These are phyloP conservation scores for Piloderma croceum DNA, from an alignment of 768 basidiomycete genomes.

Conservation along the genomic window DNA sequence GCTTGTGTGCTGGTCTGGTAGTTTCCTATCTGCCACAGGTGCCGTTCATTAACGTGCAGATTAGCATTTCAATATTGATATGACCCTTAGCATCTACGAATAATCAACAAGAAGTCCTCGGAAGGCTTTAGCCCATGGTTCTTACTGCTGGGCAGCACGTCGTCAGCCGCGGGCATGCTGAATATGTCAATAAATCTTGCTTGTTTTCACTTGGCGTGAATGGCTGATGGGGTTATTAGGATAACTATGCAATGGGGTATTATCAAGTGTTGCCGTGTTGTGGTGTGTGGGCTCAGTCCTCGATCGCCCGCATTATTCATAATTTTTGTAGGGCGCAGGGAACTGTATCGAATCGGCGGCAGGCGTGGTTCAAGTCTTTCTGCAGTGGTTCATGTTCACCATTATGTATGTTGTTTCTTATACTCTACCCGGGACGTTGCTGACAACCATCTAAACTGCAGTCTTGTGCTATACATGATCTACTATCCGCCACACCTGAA, in stretches of 20 bases:
- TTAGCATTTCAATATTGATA: neutral
- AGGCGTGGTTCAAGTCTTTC: slow-evolving; percentile 73
- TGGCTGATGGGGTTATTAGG: slow-evolving; percentile 43
- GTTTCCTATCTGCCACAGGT: slow-evolving; percentile 85
- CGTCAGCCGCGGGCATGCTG: slow-evolving; percentile 74
- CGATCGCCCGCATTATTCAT: slow-evolving; percentile 2
- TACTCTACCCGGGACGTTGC: neutral
- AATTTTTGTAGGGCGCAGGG: slow-evolving; percentile 54
- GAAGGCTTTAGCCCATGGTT: slow-evolving; percentile 93
- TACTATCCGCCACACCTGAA: slow-evolving; percentile 89
- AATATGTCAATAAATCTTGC: too few species aligned
- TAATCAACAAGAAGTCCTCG: slow-evolving; percentile 70
- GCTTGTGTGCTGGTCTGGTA: slow-evolving; percentile 67
- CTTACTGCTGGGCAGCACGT: slow-evolving; percentile 81
- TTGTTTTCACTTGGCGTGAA: slow-evolving; percentile 3
- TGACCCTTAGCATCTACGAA: slow-evolving; percentile 60
- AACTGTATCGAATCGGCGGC: slow-evolving; percentile 75
- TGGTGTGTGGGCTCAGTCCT: slow-evolving; percentile 54
- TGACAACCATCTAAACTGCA: slow-evolving; percentile 24
- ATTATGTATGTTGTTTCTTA: slow-evolving; percentile 59
- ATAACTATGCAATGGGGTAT: slow-evolving; percentile 80
- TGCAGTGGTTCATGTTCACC: slow-evolving; percentile 83
- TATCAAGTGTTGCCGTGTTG: slow-evolving; percentile 70
- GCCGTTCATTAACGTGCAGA: slow-evolving; percentile 16
- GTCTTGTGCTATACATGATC: slow-evolving; percentile 83